A percentile compares a stretch with the other conserved stretches of the same genome.
phyloP scores from a whole-genome alignment of 2,329 filamentous ascomycete genomes.

The Hypoxylon sp. region DNA sequence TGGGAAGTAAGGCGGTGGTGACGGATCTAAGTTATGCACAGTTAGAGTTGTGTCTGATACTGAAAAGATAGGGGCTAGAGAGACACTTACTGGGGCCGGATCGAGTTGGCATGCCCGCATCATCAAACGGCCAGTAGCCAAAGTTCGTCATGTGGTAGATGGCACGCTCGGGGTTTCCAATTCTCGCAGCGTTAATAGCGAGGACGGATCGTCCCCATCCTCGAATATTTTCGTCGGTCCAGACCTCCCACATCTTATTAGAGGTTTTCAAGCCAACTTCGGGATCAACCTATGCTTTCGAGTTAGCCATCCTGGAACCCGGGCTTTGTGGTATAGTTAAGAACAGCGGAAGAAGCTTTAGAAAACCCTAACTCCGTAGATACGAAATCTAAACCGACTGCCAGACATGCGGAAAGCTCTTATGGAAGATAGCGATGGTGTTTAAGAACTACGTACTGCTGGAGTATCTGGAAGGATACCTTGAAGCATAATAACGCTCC shows the following conservation, averaged over 20 bases:
- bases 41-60: conserved; percentile 19
- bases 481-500: conserved; percentile 62
- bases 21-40: conserved; percentile 20
- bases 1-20: conserved; percentile 56
- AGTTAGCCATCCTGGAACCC: background rate
- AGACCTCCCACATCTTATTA: conserved; percentile 58
- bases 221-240: conserved; percentile 60
- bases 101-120: conserved; percentile 50
- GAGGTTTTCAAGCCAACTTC: conserved; percentile 57
- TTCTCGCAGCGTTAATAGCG: conserved; percentile 61
- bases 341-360: background rate
- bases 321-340: background rate
- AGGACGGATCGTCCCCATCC: conserved; percentile 65
- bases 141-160: conserved; percentile 60
- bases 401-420: background rate
- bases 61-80: too few relatives aligned
- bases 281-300: conserved; percentile 47
- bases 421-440: background rate
- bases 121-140: conserved; percentile 60
- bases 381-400: background rate
- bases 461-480: conserved; percentile 61
- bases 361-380: background rate
- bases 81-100: conserved; percentile 36
- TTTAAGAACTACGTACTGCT: conserved; percentile 47
- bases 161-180: conserved; percentile 61